Percentiles rank a stretch among this genome's conserved stretches.
These are phyloP conservation scores for Apiospora pterosperma DNA, from an alignment of 2,329 filamentous ascomycete species.

Conservation along the genomic window DNA sequence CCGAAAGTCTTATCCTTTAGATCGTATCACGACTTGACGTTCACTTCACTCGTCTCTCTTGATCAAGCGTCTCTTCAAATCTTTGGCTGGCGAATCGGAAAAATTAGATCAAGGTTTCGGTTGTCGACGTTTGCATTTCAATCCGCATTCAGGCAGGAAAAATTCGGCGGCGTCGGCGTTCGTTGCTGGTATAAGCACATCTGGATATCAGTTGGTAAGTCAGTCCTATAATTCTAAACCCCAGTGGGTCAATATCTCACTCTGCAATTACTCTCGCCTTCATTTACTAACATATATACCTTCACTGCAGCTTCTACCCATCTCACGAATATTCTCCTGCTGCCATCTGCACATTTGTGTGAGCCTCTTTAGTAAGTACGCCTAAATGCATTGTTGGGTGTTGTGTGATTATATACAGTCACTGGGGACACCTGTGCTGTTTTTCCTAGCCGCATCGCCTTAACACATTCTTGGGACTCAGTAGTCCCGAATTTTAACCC, in stretches of 20 bases:
- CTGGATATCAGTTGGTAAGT: conserved; percentile 25
- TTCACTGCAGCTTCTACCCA: background rate
- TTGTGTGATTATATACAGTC: background rate
- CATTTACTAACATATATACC: background rate
- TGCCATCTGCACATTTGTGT: background rate
- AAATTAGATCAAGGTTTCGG: conserved; percentile 22
- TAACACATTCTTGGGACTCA: background rate
- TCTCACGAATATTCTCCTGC: background rate
- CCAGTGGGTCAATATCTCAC: background rate
- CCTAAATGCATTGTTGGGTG: background rate
- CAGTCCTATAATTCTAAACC: background rate
- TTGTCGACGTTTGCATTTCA: conserved; percentile 26
- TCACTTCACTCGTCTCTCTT: conserved; percentile 13
- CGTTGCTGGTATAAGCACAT: conserved; percentile 27
- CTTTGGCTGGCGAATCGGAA: conserved; percentile 15
- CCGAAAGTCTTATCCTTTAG: conserved; percentile 2
- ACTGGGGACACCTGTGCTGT: background rate
- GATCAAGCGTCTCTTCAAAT: conserved; percentile 16
- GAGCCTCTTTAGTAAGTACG: background rate
- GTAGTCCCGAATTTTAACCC: background rate
- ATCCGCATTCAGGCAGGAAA: conserved; percentile 22
- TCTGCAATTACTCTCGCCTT: background rate
- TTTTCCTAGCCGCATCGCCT: no score
- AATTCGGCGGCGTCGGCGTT: conserved; percentile 29
- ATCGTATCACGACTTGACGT: conserved; percentile 17